Percentiles rank a stretch among this genome's conserved stretches.
These are phyloP conservation scores for Bjerkandera adusta DNA, from an alignment of 1,284 basidiomycete genomes.

Conservation along the genomic window DNA sequence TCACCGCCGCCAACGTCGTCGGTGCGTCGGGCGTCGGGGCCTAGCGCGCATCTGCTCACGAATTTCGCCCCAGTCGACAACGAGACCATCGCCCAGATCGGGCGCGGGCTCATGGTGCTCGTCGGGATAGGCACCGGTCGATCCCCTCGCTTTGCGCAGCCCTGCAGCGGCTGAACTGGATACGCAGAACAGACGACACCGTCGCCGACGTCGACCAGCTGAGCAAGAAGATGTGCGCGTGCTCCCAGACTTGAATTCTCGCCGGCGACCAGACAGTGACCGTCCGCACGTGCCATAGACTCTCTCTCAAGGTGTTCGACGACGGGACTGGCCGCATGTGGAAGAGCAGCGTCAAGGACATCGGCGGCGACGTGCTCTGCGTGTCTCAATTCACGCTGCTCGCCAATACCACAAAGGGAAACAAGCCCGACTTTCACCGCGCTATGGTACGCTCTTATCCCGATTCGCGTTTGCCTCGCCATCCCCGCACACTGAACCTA, in stretches of 20 bases:
- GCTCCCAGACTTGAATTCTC: too few species aligned
- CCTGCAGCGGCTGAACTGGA: conserved; percentile 20
- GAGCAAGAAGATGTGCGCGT: conserved; percentile 73
- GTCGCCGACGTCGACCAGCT: conserved; percentile 65
- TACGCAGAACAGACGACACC: conserved; percentile 68
- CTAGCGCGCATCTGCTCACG: neutral
- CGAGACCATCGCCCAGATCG: conserved; percentile 75
- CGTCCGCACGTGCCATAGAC: conserved; percentile 36
- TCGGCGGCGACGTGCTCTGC: conserved; percentile 84
- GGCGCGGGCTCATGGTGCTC: conserved; percentile 81
- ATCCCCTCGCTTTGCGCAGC: conserved; percentile 21
- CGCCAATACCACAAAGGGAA: conserved; percentile 85
- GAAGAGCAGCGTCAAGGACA: conserved; percentile 82
- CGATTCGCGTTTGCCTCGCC: conserved; percentile 10
- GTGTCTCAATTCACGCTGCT: conserved; percentile 91
- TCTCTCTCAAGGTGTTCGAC: conserved; percentile 72
- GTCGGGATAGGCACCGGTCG: conserved; percentile 83
- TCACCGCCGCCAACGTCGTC: conserved; percentile 70
- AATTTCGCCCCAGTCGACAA: conserved; percentile 52
- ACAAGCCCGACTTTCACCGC: conserved; percentile 87
- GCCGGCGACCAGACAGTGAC: conserved; percentile 9
- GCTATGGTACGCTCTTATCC: conserved; percentile 83
- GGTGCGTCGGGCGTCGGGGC: conserved; percentile 39
- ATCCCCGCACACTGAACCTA: conserved; percentile 12
- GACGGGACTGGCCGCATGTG: conserved; percentile 67